Base-by-base conservation (phyloP, 169 alveolate species). In the Eimeria zaria region DNA sequence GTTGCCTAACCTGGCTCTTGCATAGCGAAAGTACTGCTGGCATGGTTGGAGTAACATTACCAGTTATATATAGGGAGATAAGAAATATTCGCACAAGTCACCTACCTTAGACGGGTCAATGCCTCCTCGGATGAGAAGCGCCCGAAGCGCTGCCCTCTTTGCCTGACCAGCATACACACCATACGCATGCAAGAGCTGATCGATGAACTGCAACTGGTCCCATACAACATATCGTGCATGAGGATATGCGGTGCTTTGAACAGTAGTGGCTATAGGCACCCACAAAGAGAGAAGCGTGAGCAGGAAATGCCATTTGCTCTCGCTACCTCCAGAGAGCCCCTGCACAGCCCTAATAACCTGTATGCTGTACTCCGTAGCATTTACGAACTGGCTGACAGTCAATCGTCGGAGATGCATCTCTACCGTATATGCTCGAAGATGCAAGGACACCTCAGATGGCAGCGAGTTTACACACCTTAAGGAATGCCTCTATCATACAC, bases 61-160 rank as follows among this genome's bases (percentile, higher is more conserved):
- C 44, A 67, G 76, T 0, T n/a, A 9, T 67, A 46, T 48, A 0
- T 46, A 62, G 73, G 73, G 48, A 33, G 53, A 27, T 76, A 8
- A 3, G 20, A 73, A 12, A 16, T 6, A 27, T 22, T 24, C 27
- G 46, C 46, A 46, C n/a, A 9, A 27, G 67, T 30, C 91, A n/a
- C 91, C 22, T 33, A 83, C 91, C 76, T 83, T 48, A 58, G 76
- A 16, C 11, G 91, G 91, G 39, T 83, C 91, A 60, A 83, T 39
- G 53, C 91, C 91, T 83, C 76, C 91, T 55, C 67, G 74, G 33
- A 48, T 33, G 33, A 83, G 76, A 22, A 83, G 91, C 51, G 73
- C 55, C 20, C 76, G 76, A 30, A 83, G 55, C 24, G 91, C 51
- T 18, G 33, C 12, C 46, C 67, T 12, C 36, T 55, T 51, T 55